Evolutionary conservation across 2,329 filamentous ascomycete genomes (phyloP).

Genomic region (Pseudogymnoascus sp.): DNA sequence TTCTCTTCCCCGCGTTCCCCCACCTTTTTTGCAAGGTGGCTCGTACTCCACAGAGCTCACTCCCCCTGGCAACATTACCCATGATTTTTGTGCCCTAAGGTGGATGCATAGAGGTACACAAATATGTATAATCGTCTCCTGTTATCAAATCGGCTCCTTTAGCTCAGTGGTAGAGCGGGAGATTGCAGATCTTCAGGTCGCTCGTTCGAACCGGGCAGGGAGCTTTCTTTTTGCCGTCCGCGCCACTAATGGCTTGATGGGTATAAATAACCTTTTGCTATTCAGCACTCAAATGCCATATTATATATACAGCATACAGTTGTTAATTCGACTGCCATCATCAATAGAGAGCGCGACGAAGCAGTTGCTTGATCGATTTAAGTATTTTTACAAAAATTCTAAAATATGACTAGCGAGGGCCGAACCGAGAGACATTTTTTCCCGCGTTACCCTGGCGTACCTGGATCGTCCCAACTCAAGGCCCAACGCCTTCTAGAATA

Average conservation of each 20-base stretch:
- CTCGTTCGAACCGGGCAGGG: constrained; percentile 11
- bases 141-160: constrained; percentile 9
- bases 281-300: neutral
- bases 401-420: neutral
- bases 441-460: neutral
- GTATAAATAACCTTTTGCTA: neutral
- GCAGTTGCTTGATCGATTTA: neutral
- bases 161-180: constrained; percentile 12
- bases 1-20: constrained; percentile 5
- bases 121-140: neutral
- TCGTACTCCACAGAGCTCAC: neutral
- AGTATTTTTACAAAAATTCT: neutral
- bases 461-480: neutral
- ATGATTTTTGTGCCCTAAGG: neutral
- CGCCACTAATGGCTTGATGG: neutral
- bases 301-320: neutral
- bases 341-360: neutral
- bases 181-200: constrained; percentile 12
- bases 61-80: neutral
- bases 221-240: constrained; percentile 2
- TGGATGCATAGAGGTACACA: neutral
- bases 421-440: neutral
- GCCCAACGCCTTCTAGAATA: neutral
- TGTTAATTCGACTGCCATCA: neutral
- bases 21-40: constrained; percentile 1